These are phyloP conservation scores for Gossypium gossypioides DNA, from an alignment of 441 rosid genomes.

Conservation along the genomic window DNA sequence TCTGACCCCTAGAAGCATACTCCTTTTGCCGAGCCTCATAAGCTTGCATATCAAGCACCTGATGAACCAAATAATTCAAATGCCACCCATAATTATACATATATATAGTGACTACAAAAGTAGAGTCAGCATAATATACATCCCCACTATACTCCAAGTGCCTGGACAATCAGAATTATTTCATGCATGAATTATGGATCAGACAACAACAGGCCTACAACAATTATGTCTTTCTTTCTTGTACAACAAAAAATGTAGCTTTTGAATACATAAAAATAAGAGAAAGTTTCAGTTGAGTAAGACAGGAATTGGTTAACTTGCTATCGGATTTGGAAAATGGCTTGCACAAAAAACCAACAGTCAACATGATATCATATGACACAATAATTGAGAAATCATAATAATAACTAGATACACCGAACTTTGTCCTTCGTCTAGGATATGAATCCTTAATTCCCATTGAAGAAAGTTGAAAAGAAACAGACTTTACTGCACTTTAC, in stretches of 20 bases:
- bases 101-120: not conserved
- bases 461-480: not conserved
- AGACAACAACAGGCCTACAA: not conserved
- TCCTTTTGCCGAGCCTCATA: constrained; percentile 77
- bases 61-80: constrained; percentile 21
- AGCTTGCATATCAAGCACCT: constrained; percentile 93
- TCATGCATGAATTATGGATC: not conserved
- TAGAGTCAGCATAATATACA: constrained; percentile 8
- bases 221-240: not conserved
- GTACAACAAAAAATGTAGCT: not conserved
- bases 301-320: not conserved
- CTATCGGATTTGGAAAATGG: not conserved
- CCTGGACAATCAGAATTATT: not conserved
- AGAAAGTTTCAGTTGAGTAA: not conserved
- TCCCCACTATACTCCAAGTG: not conserved
- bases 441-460: constrained; percentile 4
- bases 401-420: not conserved
- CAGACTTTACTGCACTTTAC: not conserved
- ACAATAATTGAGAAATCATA: not conserved
- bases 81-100: not conserved
- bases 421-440: not conserved
- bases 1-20: constrained; percentile 85
- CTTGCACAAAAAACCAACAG: constrained; percentile 1
- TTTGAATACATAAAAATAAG: not conserved
- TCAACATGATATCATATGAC: not conserved